Percentiles rank a stretch among this genome's conserved stretches.
Conservation (phyloP, 768 basidiomycete species). For the Calvatia gigantea region DNA sequence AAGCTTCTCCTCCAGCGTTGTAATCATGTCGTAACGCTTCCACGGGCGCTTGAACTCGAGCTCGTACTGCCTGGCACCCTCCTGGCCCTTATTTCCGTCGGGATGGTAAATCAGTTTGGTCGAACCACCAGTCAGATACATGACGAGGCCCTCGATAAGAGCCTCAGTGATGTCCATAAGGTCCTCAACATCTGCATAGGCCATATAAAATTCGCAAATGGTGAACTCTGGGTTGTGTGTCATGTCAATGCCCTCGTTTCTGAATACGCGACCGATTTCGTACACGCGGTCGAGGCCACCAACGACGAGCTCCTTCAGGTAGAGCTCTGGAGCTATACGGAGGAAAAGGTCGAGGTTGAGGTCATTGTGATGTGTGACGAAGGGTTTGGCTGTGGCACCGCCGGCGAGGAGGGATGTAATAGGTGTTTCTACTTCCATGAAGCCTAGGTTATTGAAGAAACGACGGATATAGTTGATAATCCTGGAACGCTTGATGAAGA, state of each 20-base stretch:
- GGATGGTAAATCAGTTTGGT: constrained; percentile 87
- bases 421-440: constrained; percentile 98
- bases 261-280: constrained; percentile 97
- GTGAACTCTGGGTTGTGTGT: constrained; percentile 99
- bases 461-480: constrained; percentile 92
- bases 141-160: constrained; percentile 88
- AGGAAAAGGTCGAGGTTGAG: constrained; percentile 95
- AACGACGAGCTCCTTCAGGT: constrained; percentile 95
- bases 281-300: constrained; percentile 97
- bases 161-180: constrained; percentile 95
- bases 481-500: constrained; percentile 86
- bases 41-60: constrained; percentile 92
- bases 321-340: constrained; percentile 96
- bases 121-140: constrained; percentile 74
- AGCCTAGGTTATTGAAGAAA: constrained; percentile 86
- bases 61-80: constrained; percentile 56
- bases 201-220: constrained; percentile 99
- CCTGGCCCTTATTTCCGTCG: constrained; percentile 83
- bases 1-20: constrained; percentile 91
- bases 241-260: constrained; percentile 97
- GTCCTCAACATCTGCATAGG: constrained; percentile 99
- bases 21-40: constrained; percentile 99
- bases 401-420: constrained; percentile 97
- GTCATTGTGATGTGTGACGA: constrained; percentile 98
- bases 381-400: constrained; percentile 98